phyloP scores from a whole-genome alignment of 768 basidiomycete genomes.

The Lentinus tigrinus region DNA sequence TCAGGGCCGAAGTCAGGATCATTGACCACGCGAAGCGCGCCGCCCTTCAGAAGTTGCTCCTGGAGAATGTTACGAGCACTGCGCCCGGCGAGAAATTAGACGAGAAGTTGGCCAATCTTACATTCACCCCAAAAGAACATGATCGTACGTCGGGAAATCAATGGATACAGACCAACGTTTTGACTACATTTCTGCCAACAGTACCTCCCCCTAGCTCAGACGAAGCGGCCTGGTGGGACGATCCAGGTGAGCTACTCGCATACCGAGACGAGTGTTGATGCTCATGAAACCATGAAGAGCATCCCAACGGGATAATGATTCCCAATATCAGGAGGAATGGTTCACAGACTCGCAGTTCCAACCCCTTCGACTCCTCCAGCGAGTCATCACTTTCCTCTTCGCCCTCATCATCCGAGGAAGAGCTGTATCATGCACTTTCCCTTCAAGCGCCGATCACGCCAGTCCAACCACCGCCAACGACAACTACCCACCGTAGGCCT shows the following conservation, averaged over 20 bases:
- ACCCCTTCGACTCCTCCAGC: conserved; percentile 74
- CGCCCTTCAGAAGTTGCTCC: conserved; percentile 63
- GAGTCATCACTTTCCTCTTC: conserved; percentile 71
- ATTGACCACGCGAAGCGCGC: conserved; percentile 78
- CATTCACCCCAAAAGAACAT: conserved; percentile 41
- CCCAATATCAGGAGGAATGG: conserved; percentile 30
- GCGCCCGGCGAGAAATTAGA: conserved; percentile 67
- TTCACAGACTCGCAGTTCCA: conserved; percentile 30
- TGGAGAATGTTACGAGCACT: conserved; percentile 62
- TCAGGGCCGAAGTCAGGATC: conserved; percentile 72
- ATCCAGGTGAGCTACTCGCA: conserved; percentile 58
- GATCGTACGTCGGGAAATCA: conserved; percentile 33
- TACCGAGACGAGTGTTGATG: neutral
- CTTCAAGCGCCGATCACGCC: conserved; percentile 65
- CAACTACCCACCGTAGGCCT: conserved; percentile 29
- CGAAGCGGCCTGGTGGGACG: conserved; percentile 77
- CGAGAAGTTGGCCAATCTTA: conserved; percentile 64
- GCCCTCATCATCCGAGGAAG: conserved; percentile 83
- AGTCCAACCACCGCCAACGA: neutral
- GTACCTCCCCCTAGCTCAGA: conserved; percentile 88
- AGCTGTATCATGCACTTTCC: conserved; percentile 65
- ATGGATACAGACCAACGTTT: neutral
- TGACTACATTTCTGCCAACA: conserved; percentile 28
- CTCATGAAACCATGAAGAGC: conserved; percentile 37
- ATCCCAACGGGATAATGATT: conserved; percentile 56